Conservation (phyloP, 108 stramenopile species). For the Skeletonema grethae region DNA sequence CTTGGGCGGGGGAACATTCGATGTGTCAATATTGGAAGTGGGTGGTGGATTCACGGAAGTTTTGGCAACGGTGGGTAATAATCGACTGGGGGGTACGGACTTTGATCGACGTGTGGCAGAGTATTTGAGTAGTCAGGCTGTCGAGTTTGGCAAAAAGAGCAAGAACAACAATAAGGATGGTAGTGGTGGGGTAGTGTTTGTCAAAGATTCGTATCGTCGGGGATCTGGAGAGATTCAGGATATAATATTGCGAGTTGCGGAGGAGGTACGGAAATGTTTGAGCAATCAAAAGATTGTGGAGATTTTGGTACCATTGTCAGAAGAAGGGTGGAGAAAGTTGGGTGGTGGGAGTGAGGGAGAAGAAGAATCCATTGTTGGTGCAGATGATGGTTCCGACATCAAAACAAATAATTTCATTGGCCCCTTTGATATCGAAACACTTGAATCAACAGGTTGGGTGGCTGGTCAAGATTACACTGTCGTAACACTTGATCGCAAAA, state of each 20-base stretch:
- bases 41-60: constrained; percentile 90
- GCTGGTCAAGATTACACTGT: constrained; percentile 45
- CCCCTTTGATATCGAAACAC: constrained; percentile 18
- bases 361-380: not conserved
- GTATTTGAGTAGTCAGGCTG: constrained; percentile 47
- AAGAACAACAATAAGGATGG: constrained; percentile 8
- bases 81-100: constrained; percentile 89
- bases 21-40: constrained; percentile 88
- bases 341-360: constrained; percentile 6
- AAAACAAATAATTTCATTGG: constrained; percentile 24
- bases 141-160: constrained; percentile 31
- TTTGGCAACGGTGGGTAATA: constrained; percentile 87
- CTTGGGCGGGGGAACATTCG: constrained; percentile 95
- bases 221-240: constrained; percentile 48
- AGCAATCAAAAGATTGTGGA: constrained; percentile 65
- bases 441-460: constrained; percentile 24
- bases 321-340: constrained; percentile 66
- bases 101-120: constrained; percentile 85
- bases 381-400: not conserved
- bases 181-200: not conserved
- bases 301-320: constrained; percentile 65
- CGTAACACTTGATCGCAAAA: constrained; percentile 50
- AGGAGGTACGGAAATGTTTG: constrained; percentile 67
- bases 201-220: constrained; percentile 35
- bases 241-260: constrained; percentile 65